Evolutionary conservation across 768 basidiomycete species (phyloP).

Genomic region (Leucosporidium yakuticum): DNA sequence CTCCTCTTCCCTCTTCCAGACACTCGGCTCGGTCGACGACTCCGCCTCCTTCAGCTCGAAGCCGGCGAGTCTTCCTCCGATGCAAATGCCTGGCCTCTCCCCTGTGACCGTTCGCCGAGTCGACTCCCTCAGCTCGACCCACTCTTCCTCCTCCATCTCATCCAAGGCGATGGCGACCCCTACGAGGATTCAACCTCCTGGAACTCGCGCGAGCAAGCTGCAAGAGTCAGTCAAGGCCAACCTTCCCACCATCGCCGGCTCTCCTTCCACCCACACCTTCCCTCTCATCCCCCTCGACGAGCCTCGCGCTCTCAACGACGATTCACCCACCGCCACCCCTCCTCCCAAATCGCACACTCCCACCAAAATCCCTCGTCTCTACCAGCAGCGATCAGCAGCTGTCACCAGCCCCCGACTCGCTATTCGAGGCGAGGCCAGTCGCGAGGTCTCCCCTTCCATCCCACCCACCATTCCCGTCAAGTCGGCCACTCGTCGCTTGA

Average conservation of each 20-base stretch:
- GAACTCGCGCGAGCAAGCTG: slow-evolving; percentile 18
- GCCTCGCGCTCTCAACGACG: background rate
- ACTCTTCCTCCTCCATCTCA: slow-evolving; percentile 47
- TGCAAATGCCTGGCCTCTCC: slow-evolving; percentile 81
- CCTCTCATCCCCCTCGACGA: background rate
- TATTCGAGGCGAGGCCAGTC: background rate
- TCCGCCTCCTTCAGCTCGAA: slow-evolving; percentile 58
- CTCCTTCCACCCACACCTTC: slow-evolving; percentile 55
- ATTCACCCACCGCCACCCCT: slow-evolving; percentile 14
- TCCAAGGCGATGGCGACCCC: slow-evolving; percentile 3
- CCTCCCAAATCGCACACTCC: slow-evolving; percentile 65
- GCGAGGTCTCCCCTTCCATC: background rate
- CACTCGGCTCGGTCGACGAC: slow-evolving; percentile 50
- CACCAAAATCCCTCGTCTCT: slow-evolving; percentile 87
- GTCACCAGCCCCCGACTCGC: slow-evolving; percentile 5
- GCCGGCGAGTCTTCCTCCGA: slow-evolving; percentile 63
- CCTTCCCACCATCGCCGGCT: slow-evolving; percentile 86
- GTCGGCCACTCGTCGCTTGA: background rate
- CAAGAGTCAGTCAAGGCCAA: slow-evolving; percentile 43
- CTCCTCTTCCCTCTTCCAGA: background rate
- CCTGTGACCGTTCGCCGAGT: slow-evolving; percentile 75
- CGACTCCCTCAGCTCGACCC: slow-evolving; percentile 59
- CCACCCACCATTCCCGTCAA: background rate
- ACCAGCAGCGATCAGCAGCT: slow-evolving; percentile 1
- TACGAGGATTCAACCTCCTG: slow-evolving; percentile 13